These are phyloP conservation scores for Candida sanyaensis DNA, from an alignment of 1,139 yeast species.

Conservation along the genomic window DNA sequence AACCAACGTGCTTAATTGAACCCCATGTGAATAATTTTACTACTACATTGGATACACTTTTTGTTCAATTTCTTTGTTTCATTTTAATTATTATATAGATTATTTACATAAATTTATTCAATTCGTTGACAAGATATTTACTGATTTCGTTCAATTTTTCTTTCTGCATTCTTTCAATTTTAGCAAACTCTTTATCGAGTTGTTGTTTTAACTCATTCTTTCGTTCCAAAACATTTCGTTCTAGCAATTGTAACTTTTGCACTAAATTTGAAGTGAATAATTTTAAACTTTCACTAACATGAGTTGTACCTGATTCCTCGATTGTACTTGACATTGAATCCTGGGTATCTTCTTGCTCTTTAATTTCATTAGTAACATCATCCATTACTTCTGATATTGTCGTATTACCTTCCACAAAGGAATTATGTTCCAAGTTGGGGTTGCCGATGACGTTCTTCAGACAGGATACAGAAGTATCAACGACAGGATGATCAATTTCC, in stretches of 20 bases:
- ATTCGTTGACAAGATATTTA: constrained; percentile 11
- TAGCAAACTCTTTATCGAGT: constrained; percentile 16
- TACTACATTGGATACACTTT: not conserved
- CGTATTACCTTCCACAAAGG: not conserved
- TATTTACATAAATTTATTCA: constrained; percentile 10
- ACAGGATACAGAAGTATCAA: not conserved
- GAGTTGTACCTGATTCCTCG: not conserved
- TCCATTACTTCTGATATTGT: not conserved
- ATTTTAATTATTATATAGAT: too few relatives aligned
- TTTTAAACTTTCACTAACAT: constrained; percentile 12
- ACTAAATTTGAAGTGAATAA: constrained; percentile 14
- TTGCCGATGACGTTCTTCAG: not conserved
- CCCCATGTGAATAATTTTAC: not conserved
- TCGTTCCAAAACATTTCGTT: constrained; percentile 14
- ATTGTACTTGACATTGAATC: too few relatives aligned
- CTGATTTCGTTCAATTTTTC: constrained; percentile 11
- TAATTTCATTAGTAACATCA: too few relatives aligned
- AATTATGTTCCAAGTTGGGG: not conserved
- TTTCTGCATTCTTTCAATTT: constrained; percentile 10
- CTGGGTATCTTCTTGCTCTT: not conserved
- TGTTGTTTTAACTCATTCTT: constrained; percentile 16
- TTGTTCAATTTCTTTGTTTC: too few relatives aligned
- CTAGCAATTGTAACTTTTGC: constrained; percentile 17
- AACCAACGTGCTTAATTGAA: too few relatives aligned
- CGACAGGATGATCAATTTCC: too few relatives aligned